Evolutionary conservation across 1,139 yeast species (phyloP), one percentile per base, ranked within the genome.

Genomic region (Geotrichum phurueaensis): DNA sequence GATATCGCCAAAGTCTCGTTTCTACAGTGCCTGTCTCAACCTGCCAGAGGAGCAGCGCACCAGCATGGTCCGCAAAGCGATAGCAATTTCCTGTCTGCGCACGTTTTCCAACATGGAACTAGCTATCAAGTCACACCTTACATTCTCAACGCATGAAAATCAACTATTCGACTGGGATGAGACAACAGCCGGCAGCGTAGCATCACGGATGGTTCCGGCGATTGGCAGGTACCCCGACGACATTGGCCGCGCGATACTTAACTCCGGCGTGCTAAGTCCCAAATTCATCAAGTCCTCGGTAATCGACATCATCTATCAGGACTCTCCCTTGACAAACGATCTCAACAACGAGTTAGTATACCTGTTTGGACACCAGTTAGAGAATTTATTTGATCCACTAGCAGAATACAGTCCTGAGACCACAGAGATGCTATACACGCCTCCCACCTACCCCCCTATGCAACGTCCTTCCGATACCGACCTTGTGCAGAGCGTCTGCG

Each of bases 391-490:
- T 73, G 96, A 92, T 69, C 97, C 97, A 0, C 75, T 91, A 59
- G 80, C 89, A 7, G 97, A 92, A 72, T 92, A 92, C 71, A 88
- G 96, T 0, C 98, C 98, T 0, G 97, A 92, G 71, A 84, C 85
- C 48, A 82, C 96, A 57, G 91, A 87, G 64, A 79, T 81, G 61
- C 77, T 81, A 0, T 92, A 92, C 69, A 78, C 71, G 39, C 83
- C 85, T 0, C 87, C 89, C 0, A 54, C 64, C 3, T 62, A 57
- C 25, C 62, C 60, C 22, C 61, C 67, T 1, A 55, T 59, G 23
- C 60, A 60, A 36, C 62, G 68, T 65, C 73, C 48, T 45, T 67
- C 55, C 39, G 73, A 67, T 5, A 74, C 72, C 58, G 59, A 69
- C 1, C 60, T 64, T 33, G 65, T 65, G 10, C 75, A 75, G 51